Percentiles rank a stretch among this genome's conserved stretches.
Conservation (phyloP, 2,329 filamentous ascomycete species). For the Plectosphaerella sp. region DNA sequence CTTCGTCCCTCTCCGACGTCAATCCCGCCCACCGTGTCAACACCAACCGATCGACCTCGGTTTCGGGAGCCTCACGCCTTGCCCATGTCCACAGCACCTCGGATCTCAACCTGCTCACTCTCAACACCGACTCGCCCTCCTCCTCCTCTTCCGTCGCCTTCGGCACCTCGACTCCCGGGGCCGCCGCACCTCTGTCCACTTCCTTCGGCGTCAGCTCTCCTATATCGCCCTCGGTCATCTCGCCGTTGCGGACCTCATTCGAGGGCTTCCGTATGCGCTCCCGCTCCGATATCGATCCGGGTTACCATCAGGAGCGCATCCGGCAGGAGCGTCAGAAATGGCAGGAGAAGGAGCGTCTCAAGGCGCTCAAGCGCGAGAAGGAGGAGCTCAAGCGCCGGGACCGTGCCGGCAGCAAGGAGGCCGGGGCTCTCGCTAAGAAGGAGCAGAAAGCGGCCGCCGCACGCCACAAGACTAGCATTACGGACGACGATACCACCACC, state of each 20-base stretch:
- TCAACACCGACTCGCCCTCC: constrained; percentile 27
- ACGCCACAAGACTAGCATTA: constrained; percentile 33
- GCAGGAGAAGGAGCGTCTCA: constrained; percentile 55
- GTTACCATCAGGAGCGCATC: constrained; percentile 49
- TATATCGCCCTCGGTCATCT: constrained; percentile 36
- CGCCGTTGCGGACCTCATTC: constrained; percentile 54
- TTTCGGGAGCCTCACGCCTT: constrained; percentile 28
- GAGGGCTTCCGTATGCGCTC: constrained; percentile 59
- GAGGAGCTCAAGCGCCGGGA: constrained; percentile 55
- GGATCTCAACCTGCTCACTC: constrained; percentile 35
- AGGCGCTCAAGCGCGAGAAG: constrained; percentile 58
- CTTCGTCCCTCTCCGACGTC: constrained; percentile 33
- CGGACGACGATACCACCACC: background rate
- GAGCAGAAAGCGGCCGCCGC: constrained; percentile 11
- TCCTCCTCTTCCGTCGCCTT: constrained; percentile 18
- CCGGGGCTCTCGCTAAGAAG: constrained; percentile 4
- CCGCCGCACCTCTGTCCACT: constrained; percentile 18
- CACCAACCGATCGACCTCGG: constrained; percentile 24
- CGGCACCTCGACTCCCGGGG: constrained; percentile 19
- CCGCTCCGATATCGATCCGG: constrained; percentile 55
- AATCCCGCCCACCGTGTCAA: constrained; percentile 8
- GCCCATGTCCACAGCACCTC: constrained; percentile 42
- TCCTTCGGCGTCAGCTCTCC: constrained; percentile 18
- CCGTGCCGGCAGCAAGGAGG: constrained; percentile 46
- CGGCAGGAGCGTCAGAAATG: constrained; percentile 59